phyloP scores from a whole-genome alignment of 176 grass and related monocot genomes.

The Musa schizocarpa region DNA sequence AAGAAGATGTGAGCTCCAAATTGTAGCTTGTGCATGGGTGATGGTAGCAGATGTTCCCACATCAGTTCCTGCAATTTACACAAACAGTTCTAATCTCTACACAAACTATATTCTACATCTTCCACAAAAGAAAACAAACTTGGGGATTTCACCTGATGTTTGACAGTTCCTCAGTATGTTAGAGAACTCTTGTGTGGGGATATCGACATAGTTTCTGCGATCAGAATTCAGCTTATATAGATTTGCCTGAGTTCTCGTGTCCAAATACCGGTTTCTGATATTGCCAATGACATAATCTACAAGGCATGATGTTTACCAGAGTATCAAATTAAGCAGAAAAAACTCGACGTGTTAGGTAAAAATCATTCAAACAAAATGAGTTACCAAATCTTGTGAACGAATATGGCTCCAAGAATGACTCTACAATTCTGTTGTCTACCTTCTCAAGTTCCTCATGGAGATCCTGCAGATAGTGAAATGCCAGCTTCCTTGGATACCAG shows the following conservation, averaged over 20 bases:
- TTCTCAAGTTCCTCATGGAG: conserved; percentile 4
- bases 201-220: not conserved
- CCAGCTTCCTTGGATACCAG: conserved; percentile 20
- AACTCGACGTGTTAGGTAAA: not conserved
- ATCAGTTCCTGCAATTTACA: conserved; percentile 2
- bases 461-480: conserved; percentile 21
- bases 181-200: conserved; percentile 14
- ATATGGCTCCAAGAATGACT: conserved; percentile 19
- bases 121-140: not conserved
- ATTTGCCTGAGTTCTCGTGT: conserved; percentile 23
- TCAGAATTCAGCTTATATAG: conserved; percentile 20
- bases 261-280: conserved; percentile 9
- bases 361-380: not conserved
- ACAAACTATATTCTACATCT: not conserved
- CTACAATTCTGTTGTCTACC: conserved; percentile 1
- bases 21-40: not conserved
- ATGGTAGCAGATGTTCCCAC: not conserved
- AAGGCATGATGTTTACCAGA: not conserved
- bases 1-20: conserved; percentile 9
- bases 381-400: conserved; percentile 21
- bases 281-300: conserved; percentile 9
- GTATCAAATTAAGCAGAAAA: not conserved
- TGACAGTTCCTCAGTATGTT: conserved; percentile 4
- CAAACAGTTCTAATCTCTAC: not conserved
- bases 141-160: conserved; percentile 1